Percentiles rank a stretch among this genome's conserved stretches.
These are phyloP conservation scores for Aegilops tauschii DNA, from an alignment of 176 grass and related monocot species.

Conservation along the genomic window DNA sequence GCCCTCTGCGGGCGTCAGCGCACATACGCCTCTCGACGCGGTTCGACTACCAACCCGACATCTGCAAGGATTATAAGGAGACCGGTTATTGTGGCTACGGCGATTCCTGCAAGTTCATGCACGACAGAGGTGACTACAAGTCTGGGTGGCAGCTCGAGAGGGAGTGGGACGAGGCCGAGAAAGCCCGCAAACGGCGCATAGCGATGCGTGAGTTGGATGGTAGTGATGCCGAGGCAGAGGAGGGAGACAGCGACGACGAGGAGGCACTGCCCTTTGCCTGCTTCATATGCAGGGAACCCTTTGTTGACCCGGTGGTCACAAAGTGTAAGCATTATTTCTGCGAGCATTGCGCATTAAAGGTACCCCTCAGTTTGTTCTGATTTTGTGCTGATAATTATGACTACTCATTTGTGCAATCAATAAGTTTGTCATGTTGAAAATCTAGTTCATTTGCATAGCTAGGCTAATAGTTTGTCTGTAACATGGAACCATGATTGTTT, in stretches of 20 bases:
- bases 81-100: constrained; percentile 89
- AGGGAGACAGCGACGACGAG: constrained; percentile 40
- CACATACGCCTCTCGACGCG: constrained; percentile 74
- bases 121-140: constrained; percentile 91
- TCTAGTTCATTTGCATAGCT: not conserved
- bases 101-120: constrained; percentile 99
- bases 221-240: constrained; percentile 36
- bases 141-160: constrained; percentile 97
- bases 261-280: constrained; percentile 85
- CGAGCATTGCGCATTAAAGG: constrained; percentile 89
- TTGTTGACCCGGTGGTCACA: constrained; percentile 78
- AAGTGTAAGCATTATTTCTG: constrained; percentile 95
- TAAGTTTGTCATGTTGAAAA: constrained; percentile 8
- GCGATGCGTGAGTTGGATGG: constrained; percentile 39
- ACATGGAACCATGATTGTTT: constrained; percentile 1
- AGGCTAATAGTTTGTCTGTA: not conserved
- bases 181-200: constrained; percentile 58
- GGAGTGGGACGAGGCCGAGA: constrained; percentile 75
- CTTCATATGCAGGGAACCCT: constrained; percentile 72
- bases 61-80: constrained; percentile 99
- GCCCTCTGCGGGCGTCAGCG: constrained; percentile 65
- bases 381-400: not conserved
- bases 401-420: not conserved
- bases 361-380: constrained; percentile 3
- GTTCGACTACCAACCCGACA: constrained; percentile 91